phyloP scores from a whole-genome alignment of 2,329 filamentous ascomycete species.

The Gaeumannomyces tritici region DNA sequence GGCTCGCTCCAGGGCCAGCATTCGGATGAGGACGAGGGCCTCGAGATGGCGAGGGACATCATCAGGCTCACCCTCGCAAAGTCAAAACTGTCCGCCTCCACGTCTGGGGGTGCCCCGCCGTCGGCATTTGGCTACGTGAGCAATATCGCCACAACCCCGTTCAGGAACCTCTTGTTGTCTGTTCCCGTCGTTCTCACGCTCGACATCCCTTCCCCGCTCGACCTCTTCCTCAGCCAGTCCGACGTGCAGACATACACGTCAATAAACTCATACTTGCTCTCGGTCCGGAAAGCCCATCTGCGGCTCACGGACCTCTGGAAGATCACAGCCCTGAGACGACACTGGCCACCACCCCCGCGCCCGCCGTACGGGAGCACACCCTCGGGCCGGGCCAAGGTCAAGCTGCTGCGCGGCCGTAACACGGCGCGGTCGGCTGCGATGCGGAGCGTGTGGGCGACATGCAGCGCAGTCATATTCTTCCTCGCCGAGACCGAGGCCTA shows the following conservation, averaged over 20 bases:
- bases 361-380: constrained; percentile 53
- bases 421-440: constrained; percentile 55
- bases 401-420: constrained; percentile 53
- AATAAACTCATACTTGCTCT: constrained; percentile 82
- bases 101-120: constrained; percentile 15
- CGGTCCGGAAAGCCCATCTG: constrained; percentile 77
- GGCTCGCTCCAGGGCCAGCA: constrained; percentile 61
- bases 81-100: constrained; percentile 26
- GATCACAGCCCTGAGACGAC: constrained; percentile 65
- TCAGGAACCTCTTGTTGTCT: constrained; percentile 75
- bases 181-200: constrained; percentile 62
- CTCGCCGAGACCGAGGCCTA: constrained; percentile 81
- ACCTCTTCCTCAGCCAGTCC: constrained; percentile 71
- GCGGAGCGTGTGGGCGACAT: constrained; percentile 82
- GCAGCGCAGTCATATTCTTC: constrained; percentile 80
- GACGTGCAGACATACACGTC: constrained; percentile 73
- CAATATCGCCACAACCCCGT: constrained; percentile 44
- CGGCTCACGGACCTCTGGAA: constrained; percentile 82
- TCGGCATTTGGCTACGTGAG: constrained; percentile 7
- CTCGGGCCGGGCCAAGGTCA: constrained; percentile 50
- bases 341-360: constrained; percentile 62
- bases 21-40: constrained; percentile 69
- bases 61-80: constrained; percentile 58
- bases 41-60: constrained; percentile 74
- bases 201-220: constrained; percentile 67